Conservation (phyloP, 2,329 filamentous ascomycete genomes). For the Aspergillus awamori region DNA sequence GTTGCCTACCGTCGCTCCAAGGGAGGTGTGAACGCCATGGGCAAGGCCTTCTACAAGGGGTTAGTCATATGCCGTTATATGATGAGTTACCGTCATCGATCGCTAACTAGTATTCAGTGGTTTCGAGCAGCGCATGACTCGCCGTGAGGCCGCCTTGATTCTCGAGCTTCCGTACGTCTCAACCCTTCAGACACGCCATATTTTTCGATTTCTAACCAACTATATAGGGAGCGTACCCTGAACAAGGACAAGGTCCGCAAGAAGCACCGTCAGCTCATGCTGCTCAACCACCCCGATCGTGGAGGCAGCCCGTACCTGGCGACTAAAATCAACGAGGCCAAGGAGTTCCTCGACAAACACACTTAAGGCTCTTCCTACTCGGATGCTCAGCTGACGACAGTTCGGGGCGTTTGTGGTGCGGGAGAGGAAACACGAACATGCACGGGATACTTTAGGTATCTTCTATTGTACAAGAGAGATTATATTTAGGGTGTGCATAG, state of each 20-base stretch:
- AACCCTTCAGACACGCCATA: not conserved
- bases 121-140: conserved; percentile 95
- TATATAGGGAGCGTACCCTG: conserved; percentile 74
- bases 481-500: conserved; percentile 41
- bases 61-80: conserved; percentile 20
- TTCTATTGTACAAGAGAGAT: conserved; percentile 28
- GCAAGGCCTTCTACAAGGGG: conserved; percentile 95
- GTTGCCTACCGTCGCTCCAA: conserved; percentile 84
- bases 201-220: conserved; percentile 16
- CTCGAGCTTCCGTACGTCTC: conserved; percentile 77
- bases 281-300: conserved; percentile 96
- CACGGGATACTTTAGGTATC: conserved; percentile 9
- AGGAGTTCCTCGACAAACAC: conserved; percentile 88
- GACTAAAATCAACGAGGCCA: conserved; percentile 98
- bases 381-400: not conserved
- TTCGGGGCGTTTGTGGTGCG: conserved; percentile 6
- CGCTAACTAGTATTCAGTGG: conserved; percentile 51
- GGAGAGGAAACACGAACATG: conserved; percentile 8
- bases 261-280: conserved; percentile 92
- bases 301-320: conserved; percentile 95
- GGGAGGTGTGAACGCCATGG: conserved; percentile 69
- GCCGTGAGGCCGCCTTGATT: conserved; percentile 86
- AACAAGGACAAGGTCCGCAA: conserved; percentile 95
- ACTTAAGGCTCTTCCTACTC: conserved; percentile 22
- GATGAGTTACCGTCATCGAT: not conserved